Conservation (phyloP, 805 yeast genomes). For the Myxozyma monticola region DNA sequence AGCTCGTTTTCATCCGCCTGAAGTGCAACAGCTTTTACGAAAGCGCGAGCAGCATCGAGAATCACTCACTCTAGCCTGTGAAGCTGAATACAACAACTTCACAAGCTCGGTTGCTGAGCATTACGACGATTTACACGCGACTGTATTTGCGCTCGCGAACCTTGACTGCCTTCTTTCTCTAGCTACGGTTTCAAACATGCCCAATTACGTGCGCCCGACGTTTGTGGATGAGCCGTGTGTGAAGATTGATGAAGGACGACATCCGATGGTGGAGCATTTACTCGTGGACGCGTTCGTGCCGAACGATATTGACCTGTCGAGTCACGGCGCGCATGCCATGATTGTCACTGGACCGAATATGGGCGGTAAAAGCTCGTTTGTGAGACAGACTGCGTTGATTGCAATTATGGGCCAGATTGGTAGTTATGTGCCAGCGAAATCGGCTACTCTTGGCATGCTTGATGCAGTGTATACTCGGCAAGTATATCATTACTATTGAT, state of each 20-base stretch:
- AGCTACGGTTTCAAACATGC: constrained; percentile 55
- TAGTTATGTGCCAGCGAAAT: constrained; percentile 66
- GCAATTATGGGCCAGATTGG: constrained; percentile 79
- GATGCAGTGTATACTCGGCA: constrained; percentile 52
- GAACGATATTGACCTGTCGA: constrained; percentile 58
- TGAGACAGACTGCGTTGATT: constrained; percentile 68
- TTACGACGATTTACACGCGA: constrained; percentile 42
- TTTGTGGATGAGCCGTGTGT: constrained; percentile 50
- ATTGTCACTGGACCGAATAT: constrained; percentile 78
- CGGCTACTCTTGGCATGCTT: constrained; percentile 63
- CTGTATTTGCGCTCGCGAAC: constrained; percentile 51
- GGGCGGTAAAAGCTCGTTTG: constrained; percentile 81
- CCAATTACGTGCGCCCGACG: constrained; percentile 52
- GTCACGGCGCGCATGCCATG: constrained; percentile 51
- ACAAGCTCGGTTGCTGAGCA: constrained; percentile 44
- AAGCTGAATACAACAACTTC: constrained; percentile 48
- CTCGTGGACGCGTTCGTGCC: constrained; percentile 54
- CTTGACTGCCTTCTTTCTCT: constrained; percentile 71
- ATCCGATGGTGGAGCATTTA: constrained; percentile 64
- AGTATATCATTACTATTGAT: neutral
- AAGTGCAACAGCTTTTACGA: constrained; percentile 51
- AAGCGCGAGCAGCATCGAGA: constrained; percentile 63
- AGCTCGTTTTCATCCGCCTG: constrained; percentile 72
- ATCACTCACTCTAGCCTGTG: constrained; percentile 47
- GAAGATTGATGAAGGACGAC: constrained; percentile 57